phyloP scores from a whole-genome alignment of 352 stramenopile genomes.

The Globisporangium spiculum region DNA sequence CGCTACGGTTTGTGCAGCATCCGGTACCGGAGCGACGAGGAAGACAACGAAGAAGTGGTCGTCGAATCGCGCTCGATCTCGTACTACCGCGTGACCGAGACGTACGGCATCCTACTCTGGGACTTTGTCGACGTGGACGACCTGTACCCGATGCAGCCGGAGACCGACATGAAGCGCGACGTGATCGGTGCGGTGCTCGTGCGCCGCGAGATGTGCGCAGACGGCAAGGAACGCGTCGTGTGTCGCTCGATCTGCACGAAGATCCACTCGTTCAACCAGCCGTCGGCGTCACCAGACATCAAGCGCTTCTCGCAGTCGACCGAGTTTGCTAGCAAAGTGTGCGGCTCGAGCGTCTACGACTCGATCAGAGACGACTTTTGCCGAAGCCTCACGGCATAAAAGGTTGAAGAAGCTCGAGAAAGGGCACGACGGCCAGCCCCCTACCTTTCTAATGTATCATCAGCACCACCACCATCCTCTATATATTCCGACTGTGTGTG shows the following conservation, averaged over 20 bases:
- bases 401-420: no score
- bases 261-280: conserved; percentile 31
- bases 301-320: conserved; percentile 29
- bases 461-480: not conserved
- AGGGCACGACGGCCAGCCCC: not conserved
- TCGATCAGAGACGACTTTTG: conserved; percentile 33
- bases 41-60: conserved; percentile 20
- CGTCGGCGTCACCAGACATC: conserved; percentile 16
- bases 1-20: conserved; percentile 38
- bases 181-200: conserved; percentile 34
- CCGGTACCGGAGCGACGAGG: conserved; percentile 28
- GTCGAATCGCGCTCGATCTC: conserved; percentile 31
- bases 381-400: conserved; percentile 5
- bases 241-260: conserved; percentile 61
- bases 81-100: conserved; percentile 27
- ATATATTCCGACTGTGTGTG: not conserved
- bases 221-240: conserved; percentile 52
- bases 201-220: conserved; percentile 35
- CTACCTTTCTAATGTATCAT: not conserved
- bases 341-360: conserved; percentile 41
- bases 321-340: conserved; percentile 27
- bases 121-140: conserved; percentile 38
- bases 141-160: conserved; percentile 22
- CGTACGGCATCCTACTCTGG: conserved; percentile 31
- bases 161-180: conserved; percentile 29